Conservation (phyloP, 1,139 yeast genomes). For the Yamadazyma taylorii region DNA sequence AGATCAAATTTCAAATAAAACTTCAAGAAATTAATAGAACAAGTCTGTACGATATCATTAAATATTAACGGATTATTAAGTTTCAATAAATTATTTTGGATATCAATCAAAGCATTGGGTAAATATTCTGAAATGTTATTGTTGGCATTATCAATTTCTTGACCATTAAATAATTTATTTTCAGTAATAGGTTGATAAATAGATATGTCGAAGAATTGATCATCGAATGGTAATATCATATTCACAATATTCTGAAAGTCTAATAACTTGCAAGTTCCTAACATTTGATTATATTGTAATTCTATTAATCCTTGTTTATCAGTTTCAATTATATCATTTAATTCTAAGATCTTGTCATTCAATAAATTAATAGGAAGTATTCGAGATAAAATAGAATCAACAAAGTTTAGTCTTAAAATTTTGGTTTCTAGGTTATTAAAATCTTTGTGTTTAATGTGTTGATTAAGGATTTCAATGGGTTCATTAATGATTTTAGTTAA, state of each 20-base stretch:
- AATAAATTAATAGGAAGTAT: constrained; percentile 47
- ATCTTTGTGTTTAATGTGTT: constrained; percentile 31
- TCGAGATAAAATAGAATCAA: constrained; percentile 59
- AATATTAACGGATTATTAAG: constrained; percentile 64
- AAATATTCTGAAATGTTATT: constrained; percentile 47
- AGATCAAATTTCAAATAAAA: constrained; percentile 51
- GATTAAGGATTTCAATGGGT: constrained; percentile 47
- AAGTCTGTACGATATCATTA: constrained; percentile 50
- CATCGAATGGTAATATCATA: constrained; percentile 64
- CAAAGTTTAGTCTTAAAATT: constrained; percentile 56
- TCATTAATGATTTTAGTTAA: constrained; percentile 42
- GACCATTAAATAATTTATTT: constrained; percentile 55
- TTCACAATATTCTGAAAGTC: constrained; percentile 63
- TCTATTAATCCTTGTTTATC: constrained; percentile 37
- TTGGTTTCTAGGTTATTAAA: constrained; percentile 33
- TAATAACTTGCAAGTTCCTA: constrained; percentile 50
- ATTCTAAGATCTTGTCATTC: constrained; percentile 38
- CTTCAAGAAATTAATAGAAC: constrained; percentile 49
- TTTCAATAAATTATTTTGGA: constrained; percentile 55
- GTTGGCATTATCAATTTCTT: constrained; percentile 42
- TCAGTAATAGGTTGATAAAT: constrained; percentile 66
- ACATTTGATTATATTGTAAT: constrained; percentile 42
- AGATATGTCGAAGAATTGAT: constrained; percentile 52
- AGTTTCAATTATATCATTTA: constrained; percentile 35
- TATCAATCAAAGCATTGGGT: constrained; percentile 63